Evolutionary conservation across 805 yeast species (phyloP).

Genomic region (Saccharomycopsis schoenii): DNA sequence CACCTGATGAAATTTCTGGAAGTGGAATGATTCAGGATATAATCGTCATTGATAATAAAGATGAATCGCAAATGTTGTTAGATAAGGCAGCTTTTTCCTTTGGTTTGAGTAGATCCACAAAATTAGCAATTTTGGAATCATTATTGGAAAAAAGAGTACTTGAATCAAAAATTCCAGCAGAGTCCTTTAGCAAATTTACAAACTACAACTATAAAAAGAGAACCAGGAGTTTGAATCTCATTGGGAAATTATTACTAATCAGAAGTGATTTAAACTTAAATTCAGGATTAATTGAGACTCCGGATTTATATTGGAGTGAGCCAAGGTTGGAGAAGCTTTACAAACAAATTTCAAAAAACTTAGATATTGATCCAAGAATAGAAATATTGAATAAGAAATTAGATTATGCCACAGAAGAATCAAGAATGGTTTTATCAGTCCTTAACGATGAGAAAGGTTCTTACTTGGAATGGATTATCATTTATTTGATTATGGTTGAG

Average conservation of each 20-base stretch:
- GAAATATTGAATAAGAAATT: constrained; percentile 72
- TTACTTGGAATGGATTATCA: constrained; percentile 81
- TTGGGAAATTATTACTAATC: constrained; percentile 65
- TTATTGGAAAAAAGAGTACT: constrained; percentile 60
- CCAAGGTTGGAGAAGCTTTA: constrained; percentile 75
- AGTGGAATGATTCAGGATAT: constrained; percentile 50
- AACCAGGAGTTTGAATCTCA: constrained; percentile 34
- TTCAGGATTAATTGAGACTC: constrained; percentile 72
- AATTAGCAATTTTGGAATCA: constrained; percentile 70
- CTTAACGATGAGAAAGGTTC: constrained; percentile 68
- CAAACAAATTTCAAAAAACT: constrained; percentile 53
- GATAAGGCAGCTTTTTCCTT: constrained; percentile 86
- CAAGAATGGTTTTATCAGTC: constrained; percentile 64
- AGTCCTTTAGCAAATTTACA: constrained; percentile 39
- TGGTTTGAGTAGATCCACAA: constrained; percentile 79
- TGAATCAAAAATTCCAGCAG: constrained; percentile 55
- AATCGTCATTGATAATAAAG: constrained; percentile 49
- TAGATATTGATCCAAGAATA: constrained; percentile 73
- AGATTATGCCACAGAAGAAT: constrained; percentile 87
- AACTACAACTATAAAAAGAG: constrained; percentile 36
- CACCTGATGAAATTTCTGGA: background rate
- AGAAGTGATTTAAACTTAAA: constrained; percentile 79
- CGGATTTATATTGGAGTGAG: constrained; percentile 90
- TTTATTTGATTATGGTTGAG: constrained; percentile 72
- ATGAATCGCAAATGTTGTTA: constrained; percentile 38